Evolutionary conservation across 2,329 filamentous ascomycete species (phyloP).

Genomic region (Tolypocladium guangdongense): DNA sequence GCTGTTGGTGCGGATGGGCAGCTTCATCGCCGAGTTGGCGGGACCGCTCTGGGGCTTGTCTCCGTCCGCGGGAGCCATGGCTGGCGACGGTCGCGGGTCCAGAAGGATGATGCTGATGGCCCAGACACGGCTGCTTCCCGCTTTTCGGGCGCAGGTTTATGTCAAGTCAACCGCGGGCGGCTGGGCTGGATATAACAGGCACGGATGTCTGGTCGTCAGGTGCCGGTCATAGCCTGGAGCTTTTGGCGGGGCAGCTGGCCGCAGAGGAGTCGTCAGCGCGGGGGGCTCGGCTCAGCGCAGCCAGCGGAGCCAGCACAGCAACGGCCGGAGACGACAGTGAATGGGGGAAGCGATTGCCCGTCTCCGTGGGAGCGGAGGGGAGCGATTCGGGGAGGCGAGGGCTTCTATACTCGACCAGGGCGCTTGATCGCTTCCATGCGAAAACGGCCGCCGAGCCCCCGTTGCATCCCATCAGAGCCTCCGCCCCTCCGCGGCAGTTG

Average conservation of each 20-base stretch:
- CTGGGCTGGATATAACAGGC: too few relatives aligned
- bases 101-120: background rate
- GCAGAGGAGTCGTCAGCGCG: background rate
- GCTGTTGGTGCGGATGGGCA: constrained; percentile 20
- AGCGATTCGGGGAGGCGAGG: background rate
- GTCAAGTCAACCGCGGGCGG: background rate
- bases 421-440: background rate
- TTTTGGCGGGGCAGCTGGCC: background rate
- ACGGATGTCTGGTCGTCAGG: background rate
- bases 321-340: too few relatives aligned
- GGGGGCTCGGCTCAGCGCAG: background rate
- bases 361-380: background rate
- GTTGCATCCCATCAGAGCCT: background rate
- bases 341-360: background rate
- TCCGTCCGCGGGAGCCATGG: constrained; percentile 18
- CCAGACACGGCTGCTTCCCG: background rate
- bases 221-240: background rate
- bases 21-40: constrained; percentile 9
- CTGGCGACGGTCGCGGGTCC: background rate
- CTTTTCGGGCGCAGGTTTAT: background rate
- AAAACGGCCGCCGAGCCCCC: background rate
- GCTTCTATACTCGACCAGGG: background rate
- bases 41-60: constrained; percentile 13
- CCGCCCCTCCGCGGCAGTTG: too few relatives aligned
- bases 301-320: too few relatives aligned